Base-by-base conservation (phyloP, 768 basidiomycete species). In the Russula compacta region DNA sequence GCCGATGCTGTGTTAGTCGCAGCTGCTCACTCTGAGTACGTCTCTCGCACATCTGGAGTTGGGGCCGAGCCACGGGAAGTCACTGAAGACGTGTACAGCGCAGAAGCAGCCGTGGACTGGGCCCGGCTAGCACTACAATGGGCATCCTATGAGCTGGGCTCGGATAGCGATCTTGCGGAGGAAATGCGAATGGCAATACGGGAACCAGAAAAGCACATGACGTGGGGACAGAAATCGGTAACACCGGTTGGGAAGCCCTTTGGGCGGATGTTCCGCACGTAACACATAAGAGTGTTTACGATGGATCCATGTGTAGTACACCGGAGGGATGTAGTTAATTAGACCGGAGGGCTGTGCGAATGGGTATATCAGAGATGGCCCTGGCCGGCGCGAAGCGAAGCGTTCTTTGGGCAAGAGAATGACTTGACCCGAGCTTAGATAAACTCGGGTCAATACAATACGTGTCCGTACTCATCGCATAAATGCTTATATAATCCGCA, bases 11-110 rank as follows among this genome's bases (percentile, higher is more conserved):
- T 76, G 6, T 79, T 75, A 73, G 78, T 86, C 19, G 82, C 84
- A 8, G 82, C 81, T 14, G 74, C 83, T 5, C 84, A 86, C 73
- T 79, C 77, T 6, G 83, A 86, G 84, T 86, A 68, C 72, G 84
- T 74, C 14, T 50, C 57, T 50, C 39, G 40, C 36, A 46, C 6
- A 35, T 24, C 12, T 9, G 29, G 32, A 52, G 33, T 52, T 24
- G 43, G 12, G 19, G 29, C n/a, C 21, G 40, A n/a, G 42, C 53
- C 14, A 21, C 29, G 6, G 12, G 17, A 21, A 10, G 36, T 59
- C 47, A 40, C 54, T 49, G 33, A 55, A 24, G 51, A 56, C 32
- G 19, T 14, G 12, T 51, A 43, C 69, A 86, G 84, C 67, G 73
- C 70, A 54, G 61, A 64, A 35, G 80, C 80, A n/a, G 75, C 74